Percentiles rank a stretch among this genome's conserved stretches.
phyloP scores from a whole-genome alignment of 805 yeast species.

The Metschnikowia orientalis region DNA sequence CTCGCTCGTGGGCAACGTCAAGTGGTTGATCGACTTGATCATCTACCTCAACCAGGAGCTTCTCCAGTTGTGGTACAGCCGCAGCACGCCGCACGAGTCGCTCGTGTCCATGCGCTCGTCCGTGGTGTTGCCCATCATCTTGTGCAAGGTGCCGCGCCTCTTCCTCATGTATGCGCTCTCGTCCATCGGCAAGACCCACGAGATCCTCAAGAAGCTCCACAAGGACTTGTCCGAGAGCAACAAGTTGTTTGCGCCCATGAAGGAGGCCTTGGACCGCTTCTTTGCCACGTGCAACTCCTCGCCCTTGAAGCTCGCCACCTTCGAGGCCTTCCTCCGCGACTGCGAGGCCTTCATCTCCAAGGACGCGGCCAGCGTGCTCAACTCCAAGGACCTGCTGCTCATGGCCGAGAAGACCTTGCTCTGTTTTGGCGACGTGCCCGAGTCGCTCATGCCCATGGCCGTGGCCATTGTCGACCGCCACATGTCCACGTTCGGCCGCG shows the following conservation, averaged over 20 bases:
- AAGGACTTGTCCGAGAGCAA: conserved; percentile 44
- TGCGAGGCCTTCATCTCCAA: conserved; percentile 41
- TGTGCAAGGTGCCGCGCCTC: conserved; percentile 68
- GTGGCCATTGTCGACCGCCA: conserved; percentile 46
- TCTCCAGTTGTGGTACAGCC: conserved; percentile 38
- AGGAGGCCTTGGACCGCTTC: conserved; percentile 48
- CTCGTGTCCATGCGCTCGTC: conserved; percentile 30
- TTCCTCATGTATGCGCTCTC: conserved; percentile 62
- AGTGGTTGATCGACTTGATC: conserved; percentile 83
- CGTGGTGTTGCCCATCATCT: conserved; percentile 52
- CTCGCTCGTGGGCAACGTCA: conserved; percentile 65
- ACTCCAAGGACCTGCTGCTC: conserved; percentile 18
- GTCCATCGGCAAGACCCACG: conserved; percentile 59
- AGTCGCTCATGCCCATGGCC: conserved; percentile 37
- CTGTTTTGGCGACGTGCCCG: conserved; percentile 57
- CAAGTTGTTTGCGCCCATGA: conserved; percentile 44
- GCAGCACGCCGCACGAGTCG: conserved; percentile 18
- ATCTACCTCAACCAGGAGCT: conserved; percentile 71
- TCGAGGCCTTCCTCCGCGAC: conserved; percentile 60
- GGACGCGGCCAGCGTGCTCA: conserved; percentile 21
- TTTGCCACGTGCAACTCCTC: conserved; percentile 46
- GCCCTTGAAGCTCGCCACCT: conserved; percentile 51
- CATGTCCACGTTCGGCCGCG: conserved; percentile 38
- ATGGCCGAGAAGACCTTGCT: conserved; percentile 58
- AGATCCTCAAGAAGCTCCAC: conserved; percentile 52